Evolutionary conservation across 2,329 filamentous ascomycete genomes (phyloP).

Genomic region (Plectosphaerella cucumerina): DNA sequence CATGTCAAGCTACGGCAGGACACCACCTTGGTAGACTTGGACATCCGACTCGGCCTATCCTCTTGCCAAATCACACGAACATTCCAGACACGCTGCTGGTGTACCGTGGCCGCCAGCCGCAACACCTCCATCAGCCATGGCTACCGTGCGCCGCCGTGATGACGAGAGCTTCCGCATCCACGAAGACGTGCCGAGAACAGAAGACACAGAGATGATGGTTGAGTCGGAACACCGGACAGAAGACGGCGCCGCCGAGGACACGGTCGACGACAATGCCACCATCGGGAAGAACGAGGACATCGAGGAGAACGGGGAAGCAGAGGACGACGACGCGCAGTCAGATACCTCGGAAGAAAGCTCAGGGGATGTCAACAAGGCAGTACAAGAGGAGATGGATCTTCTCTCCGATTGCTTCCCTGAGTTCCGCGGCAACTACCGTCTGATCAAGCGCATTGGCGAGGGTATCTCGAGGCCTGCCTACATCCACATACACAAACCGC

Average conservation of each 20-base stretch:
- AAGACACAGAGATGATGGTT: constrained; percentile 46
- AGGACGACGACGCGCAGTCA: constrained; percentile 36
- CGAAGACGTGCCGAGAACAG: constrained; percentile 42
- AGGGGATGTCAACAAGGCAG: constrained; percentile 58
- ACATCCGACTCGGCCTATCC: too few relatives aligned
- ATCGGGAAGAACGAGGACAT: constrained; percentile 22
- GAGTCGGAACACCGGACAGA: constrained; percentile 33
- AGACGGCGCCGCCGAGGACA: constrained; percentile 30
- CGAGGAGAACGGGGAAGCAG: constrained; percentile 26
- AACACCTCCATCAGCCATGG: constrained; percentile 3
- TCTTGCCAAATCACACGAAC: too few relatives aligned
- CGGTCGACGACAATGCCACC: too few relatives aligned
- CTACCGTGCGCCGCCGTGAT: constrained; percentile 14
- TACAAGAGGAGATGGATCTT: constrained; percentile 82
- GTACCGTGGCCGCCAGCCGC: not conserved
- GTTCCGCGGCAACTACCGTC: constrained; percentile 76
- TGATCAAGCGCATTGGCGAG: constrained; percentile 97
- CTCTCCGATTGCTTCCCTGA: constrained; percentile 79
- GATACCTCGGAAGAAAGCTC: constrained; percentile 54
- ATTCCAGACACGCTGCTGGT: too few relatives aligned
- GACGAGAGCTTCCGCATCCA: constrained; percentile 43
- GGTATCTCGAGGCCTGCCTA: constrained; percentile 50
- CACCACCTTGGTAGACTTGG: too few relatives aligned
- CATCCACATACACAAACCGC: not conserved
- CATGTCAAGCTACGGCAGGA: too few relatives aligned